Percentiles rank a stretch among this genome's conserved stretches.
phyloP scores from a whole-genome alignment of 352 stramenopile genomes.

The Globisporangium middletonii region DNA sequence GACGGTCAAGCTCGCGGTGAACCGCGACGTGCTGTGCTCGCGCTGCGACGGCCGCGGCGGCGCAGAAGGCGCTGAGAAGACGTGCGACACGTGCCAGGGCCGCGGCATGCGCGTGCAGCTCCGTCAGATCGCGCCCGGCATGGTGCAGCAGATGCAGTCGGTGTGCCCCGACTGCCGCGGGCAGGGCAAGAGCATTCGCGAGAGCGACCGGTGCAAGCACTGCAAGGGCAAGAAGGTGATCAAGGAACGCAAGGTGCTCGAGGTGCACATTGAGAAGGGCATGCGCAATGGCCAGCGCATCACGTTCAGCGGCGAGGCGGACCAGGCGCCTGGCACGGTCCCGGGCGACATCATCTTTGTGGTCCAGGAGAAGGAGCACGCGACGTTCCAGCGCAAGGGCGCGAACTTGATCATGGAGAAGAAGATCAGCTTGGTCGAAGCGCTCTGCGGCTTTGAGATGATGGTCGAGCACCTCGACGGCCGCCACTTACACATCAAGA shows the following conservation, averaged over 20 bases:
- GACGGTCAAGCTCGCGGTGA: constrained; percentile 96
- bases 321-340: constrained; percentile 92
- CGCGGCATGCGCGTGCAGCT: constrained; percentile 94
- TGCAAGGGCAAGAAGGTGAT: constrained; percentile 94
- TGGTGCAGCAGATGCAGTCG: constrained; percentile 98
- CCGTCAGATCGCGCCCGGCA: constrained; percentile 95
- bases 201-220: constrained; percentile 90
- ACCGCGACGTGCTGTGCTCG: constrained; percentile 90
- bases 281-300: constrained; percentile 98
- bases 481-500: constrained; percentile 91
- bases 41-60: constrained; percentile 87
- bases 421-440: constrained; percentile 93
- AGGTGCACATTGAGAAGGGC: constrained; percentile 98
- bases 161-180: constrained; percentile 92
- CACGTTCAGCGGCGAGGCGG: constrained; percentile 94
- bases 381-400: constrained; percentile 95
- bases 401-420: constrained; percentile 96
- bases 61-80: constrained; percentile 91
- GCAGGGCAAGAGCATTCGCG: constrained; percentile 92
- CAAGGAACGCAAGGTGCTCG: constrained; percentile 97
- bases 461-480: constrained; percentile 92
- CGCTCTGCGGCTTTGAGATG: constrained; percentile 88
- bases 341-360: constrained; percentile 97
- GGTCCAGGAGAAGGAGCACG: constrained; percentile 96
- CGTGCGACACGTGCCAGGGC: constrained; percentile 93